Base-by-base conservation (phyloP, 1,284 basidiomycete genomes). In the Apiotrichum porosum region DNA sequence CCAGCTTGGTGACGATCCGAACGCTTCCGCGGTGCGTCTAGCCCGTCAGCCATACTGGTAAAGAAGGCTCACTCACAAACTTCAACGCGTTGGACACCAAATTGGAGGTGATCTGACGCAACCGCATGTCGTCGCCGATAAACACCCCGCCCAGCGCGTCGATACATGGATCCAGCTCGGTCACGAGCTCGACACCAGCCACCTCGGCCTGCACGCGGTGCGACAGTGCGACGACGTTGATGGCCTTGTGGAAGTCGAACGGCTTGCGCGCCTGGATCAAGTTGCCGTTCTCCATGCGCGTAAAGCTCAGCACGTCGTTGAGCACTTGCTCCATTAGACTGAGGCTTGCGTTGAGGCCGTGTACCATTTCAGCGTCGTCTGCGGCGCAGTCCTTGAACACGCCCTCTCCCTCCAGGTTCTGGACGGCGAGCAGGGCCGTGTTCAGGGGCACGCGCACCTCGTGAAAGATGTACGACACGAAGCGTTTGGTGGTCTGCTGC, bases 371-470 rank as follows among this genome's bases (percentile, higher is more conserved):
- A 4, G 50, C 44, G 45, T 72, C 65, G 42, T 73, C 69, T 17
- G 56, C 50, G 19, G 56, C 55, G 14, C 68, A 35, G 9, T 57
- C 50, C n/a, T 59, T 54, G 52, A 72, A 74, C 2, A 72, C 65
- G 24, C 65, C 57, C 49, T 73, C 81, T 1, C 86, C 87, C 52
- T 85, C 83, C 78, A 93, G 84, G 63, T 94, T 93, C 72, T 93
- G 90, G 9, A 91, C 83, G 0, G 89, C 89, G 28, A 93, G 76
- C 13, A 91, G 74, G 1, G 89, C 90, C 28, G 88, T 92, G 65
- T 94, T 93, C 53, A 94, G 77, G 17, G 91, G 90, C 37, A 94
- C 90, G 57, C 90, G 83, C 65, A 90, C 88, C 77, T 88, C 68
- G 52, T 72, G 69, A 45, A 72, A 72, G 57, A 71, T 84, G 66